These are phyloP conservation scores for Lithohypha guttulata DNA, from an alignment of 2,329 filamentous ascomycete species.

Conservation along the genomic window DNA sequence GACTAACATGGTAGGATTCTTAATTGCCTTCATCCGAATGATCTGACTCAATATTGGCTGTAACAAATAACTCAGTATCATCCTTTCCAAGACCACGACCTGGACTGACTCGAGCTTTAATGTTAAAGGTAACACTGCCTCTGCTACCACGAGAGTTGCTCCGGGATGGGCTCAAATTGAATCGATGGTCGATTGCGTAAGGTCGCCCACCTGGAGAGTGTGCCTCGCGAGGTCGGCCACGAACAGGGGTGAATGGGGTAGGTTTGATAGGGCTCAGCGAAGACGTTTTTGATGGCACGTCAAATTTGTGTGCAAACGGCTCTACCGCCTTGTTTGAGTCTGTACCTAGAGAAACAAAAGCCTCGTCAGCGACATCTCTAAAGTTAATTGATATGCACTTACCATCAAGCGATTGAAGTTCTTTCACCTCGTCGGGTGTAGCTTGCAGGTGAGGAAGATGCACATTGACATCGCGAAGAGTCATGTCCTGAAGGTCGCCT, in stretches of 20 bases:
- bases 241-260: conserved; percentile 13
- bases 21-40: conserved; percentile 3
- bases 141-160: conserved; percentile 15
- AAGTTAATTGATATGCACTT: conserved; percentile 5
- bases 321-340: conserved; percentile 11
- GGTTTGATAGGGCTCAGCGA: conserved; percentile 1
- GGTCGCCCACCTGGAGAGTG: conserved; percentile 10
- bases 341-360: conserved; percentile 6
- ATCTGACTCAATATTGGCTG: conserved; percentile 5
- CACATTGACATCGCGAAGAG: not conserved
- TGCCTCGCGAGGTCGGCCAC: conserved; percentile 13
- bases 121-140: conserved; percentile 16
- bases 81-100: conserved; percentile 11
- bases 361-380: conserved; percentile 7
- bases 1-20: not conserved
- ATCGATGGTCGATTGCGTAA: conserved; percentile 15
- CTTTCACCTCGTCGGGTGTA: conserved; percentile 7
- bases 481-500: conserved; percentile 5
- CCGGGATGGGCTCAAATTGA: conserved; percentile 17
- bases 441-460: conserved; percentile 10
- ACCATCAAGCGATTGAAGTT: conserved; percentile 1
- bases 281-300: not conserved
- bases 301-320: not conserved
- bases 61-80: conserved; percentile 6
- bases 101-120: conserved; percentile 19